Conservation (phyloP, 441 rosid genomes). For the Raphanus hybrid region DNA sequence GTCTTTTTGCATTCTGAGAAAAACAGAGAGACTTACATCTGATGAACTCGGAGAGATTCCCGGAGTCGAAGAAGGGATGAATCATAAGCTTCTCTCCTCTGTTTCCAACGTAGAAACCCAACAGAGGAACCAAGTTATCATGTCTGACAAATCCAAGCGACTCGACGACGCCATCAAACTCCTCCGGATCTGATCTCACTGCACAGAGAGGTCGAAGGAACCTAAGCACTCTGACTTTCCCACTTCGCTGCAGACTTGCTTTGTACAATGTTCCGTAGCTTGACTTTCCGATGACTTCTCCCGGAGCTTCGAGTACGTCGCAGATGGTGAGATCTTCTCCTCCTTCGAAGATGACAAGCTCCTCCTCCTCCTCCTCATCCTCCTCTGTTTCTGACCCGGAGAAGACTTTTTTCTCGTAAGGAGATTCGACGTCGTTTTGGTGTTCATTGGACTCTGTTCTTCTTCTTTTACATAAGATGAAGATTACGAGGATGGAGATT, state of each 20-base stretch:
- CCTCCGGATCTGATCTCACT: constrained; percentile 46
- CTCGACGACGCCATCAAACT: constrained; percentile 58
- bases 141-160: constrained; percentile 66
- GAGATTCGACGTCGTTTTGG: constrained; percentile 46
- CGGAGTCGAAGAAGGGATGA: constrained; percentile 69
- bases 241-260: constrained; percentile 66
- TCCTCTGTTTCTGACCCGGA: constrained; percentile 45
- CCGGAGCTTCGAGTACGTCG: constrained; percentile 95
- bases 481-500: constrained; percentile 36
- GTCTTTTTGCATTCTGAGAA: constrained; percentile 21
- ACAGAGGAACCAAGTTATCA: constrained; percentile 79
- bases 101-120: constrained; percentile 84
- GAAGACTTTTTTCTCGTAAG: constrained; percentile 22
- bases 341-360: constrained; percentile 62
- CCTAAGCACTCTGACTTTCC: constrained; percentile 66
- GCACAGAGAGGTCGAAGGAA: constrained; percentile 82
- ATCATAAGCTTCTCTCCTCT: constrained; percentile 93
- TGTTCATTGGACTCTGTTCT: constrained; percentile 16
- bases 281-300: constrained; percentile 94
- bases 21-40: constrained; percentile 55
- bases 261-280: constrained; percentile 84
- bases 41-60: constrained; percentile 71
- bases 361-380: constrained; percentile 47
- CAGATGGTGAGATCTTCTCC: constrained; percentile 71
- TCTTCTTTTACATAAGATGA: constrained; percentile 32